Evolutionary conservation across 78 protist species (phyloP), one percentile per base, ranked within the genome.

Genomic region (Bigelowiella natans): DNA sequence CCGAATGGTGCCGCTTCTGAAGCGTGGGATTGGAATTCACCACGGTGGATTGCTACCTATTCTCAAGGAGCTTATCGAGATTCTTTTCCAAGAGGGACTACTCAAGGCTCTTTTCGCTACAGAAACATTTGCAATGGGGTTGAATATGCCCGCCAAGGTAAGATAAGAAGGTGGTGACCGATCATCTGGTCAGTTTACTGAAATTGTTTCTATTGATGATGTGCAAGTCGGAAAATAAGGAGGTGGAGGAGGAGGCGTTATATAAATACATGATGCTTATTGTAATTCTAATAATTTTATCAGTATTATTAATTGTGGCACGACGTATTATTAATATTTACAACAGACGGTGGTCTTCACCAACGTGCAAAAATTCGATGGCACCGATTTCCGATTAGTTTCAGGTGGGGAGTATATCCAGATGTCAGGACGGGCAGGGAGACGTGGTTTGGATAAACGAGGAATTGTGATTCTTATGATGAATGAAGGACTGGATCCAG

Each of bases 121-220:
- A 1, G 98, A 95, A 88, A 95, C 97, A 34, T 95, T 96, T 87
- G 31, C 97, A 1, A 92, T 95, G 94, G 97, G 97, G 26, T 82
- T 96, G 63, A 96, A 96, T 92, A 94, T 95, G 95, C 98, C 98
- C 83, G 97, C 97, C 73, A 51, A 51, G 18, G 73, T n/a, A n/a
- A n/a, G n/a, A n/a, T n/a, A n/a, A n/a, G n/a, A n/a, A n/a, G n/a
- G n/a, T n/a, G n/a, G n/a, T n/a, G n/a, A n/a, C n/a, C n/a, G n/a
- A n/a, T n/a, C n/a, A n/a, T n/a, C n/a, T n/a, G n/a, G n/a, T n/a
- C n/a, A n/a, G n/a, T n/a, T n/a, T n/a, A n/a, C n/a, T n/a, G n/a
- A n/a, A n/a, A n/a, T n/a, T n/a, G n/a, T n/a, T n/a, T n/a, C n/a
- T n/a, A n/a, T n/a, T n/a, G n/a, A n/a, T n/a, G n/a, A n/a, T n/a